Conservation (phyloP, 305 asterid species). For the Plantago rigida region DNA sequence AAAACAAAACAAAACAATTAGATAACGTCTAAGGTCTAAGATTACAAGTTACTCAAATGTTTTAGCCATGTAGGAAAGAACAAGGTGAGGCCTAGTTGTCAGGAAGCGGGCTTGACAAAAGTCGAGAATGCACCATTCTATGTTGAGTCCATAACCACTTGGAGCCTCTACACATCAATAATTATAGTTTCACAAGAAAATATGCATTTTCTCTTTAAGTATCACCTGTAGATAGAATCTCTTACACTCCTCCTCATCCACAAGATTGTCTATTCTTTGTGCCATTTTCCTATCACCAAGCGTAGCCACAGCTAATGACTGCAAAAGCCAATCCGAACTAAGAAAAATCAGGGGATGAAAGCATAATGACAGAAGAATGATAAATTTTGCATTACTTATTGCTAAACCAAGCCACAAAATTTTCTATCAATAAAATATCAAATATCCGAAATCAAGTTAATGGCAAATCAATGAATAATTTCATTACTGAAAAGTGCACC, state of each 20-base stretch:
- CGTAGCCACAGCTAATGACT: slow-evolving; percentile 91
- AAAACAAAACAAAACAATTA: slow-evolving; percentile 7
- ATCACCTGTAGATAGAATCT: slow-evolving; percentile 95
- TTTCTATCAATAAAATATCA: too few relatives aligned
- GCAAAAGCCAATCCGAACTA: slow-evolving; percentile 23
- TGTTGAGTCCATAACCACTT: slow-evolving; percentile 12
- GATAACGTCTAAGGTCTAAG: background rate
- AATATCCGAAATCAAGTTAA: too few relatives aligned
- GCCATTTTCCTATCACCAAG: slow-evolving; percentile 97
- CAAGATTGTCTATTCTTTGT: slow-evolving; percentile 81
- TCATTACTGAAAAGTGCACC: too few relatives aligned
- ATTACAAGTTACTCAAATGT: background rate
- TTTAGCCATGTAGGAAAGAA: slow-evolving; percentile 21
- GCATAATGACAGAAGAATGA: slow-evolving; percentile 6
- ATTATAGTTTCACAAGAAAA: slow-evolving; percentile 21
- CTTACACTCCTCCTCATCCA: slow-evolving; percentile 89
- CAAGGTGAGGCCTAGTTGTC: background rate
- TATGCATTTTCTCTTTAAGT: slow-evolving; percentile 17
- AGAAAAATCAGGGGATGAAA: slow-evolving; percentile 20
- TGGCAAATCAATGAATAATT: too few relatives aligned
- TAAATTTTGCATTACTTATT: background rate
- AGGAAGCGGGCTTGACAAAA: background rate
- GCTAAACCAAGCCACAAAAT: too few relatives aligned
- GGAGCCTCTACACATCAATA: slow-evolving; percentile 7
- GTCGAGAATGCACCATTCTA: slow-evolving; percentile 16